Evolutionary conservation across 768 basidiomycete species (phyloP).

Genomic region (Paxillus involutus): DNA sequence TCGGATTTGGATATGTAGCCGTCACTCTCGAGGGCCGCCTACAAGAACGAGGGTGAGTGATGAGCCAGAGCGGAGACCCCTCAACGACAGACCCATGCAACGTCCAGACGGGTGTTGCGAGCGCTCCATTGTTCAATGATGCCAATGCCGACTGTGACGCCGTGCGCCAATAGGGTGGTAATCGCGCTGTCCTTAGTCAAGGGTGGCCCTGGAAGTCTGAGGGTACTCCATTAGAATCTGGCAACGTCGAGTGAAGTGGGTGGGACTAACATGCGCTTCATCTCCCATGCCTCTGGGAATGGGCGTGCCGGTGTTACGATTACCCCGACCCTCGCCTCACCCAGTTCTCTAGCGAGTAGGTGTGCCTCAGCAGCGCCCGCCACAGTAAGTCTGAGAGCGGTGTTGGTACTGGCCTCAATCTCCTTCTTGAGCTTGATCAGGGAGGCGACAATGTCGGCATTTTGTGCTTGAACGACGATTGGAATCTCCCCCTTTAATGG

Average conservation of each 20-base stretch:
- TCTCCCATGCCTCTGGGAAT: conserved; percentile 75
- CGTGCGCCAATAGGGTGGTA: conserved; percentile 58
- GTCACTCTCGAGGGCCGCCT: conserved; percentile 42
- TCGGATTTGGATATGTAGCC: conserved; percentile 40
- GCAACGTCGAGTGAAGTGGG: not conserved
- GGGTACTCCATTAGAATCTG: conserved; percentile 7
- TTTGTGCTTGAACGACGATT: conserved; percentile 72
- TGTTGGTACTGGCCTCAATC: conserved; percentile 47
- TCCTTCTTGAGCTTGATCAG: conserved; percentile 69
- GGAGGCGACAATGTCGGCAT: conserved; percentile 81
- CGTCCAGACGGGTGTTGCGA: conserved; percentile 76
- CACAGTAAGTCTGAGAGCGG: conserved; percentile 55
- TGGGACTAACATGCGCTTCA: conserved; percentile 33
- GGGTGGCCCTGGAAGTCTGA: conserved; percentile 30
- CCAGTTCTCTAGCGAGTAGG: conserved; percentile 71
- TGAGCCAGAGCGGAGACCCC: conserved; percentile 23
- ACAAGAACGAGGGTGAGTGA: conserved; percentile 3
- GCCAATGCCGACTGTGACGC: conserved; percentile 73
- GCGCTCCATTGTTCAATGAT: conserved; percentile 68
- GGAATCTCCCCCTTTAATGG: conserved; percentile 60
- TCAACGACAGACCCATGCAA: conserved; percentile 65
- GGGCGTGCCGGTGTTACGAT: conserved; percentile 66
- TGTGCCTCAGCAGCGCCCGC: conserved; percentile 70
- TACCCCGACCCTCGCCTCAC: conserved; percentile 65
- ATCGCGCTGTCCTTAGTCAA: conserved; percentile 50